Conservation (phyloP, 192 early-diverging fungal species). For the Linnemannia exigua region DNA sequence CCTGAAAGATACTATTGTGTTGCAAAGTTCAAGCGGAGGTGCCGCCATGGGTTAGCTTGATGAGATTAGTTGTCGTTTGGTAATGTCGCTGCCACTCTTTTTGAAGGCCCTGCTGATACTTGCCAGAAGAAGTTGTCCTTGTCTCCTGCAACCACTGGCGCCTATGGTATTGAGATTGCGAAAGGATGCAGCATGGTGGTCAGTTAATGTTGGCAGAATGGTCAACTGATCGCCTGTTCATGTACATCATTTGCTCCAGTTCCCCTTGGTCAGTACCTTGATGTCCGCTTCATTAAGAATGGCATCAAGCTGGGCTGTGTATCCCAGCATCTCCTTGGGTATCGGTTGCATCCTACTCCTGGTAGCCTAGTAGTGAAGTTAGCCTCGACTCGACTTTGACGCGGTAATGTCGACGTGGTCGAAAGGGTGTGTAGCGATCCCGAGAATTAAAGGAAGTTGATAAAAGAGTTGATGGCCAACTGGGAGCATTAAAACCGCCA, state of each 20-base stretch:
- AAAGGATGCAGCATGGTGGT: not conserved
- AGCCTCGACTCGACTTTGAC: not conserved
- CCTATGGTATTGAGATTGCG: not conserved
- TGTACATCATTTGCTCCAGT: too few relatives aligned
- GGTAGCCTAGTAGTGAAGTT: not conserved
- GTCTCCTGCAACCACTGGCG: not conserved
- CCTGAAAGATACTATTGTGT: slow-evolving; percentile 36
- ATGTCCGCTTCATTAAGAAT: slow-evolving; percentile 28
- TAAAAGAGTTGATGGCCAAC: not conserved
- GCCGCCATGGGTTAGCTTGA: not conserved
- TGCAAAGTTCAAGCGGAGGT: not conserved
- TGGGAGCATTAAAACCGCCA: too few relatives aligned
- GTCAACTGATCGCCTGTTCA: not conserved
- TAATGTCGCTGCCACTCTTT: not conserved
- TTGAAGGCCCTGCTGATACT: not conserved
- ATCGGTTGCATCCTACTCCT: not conserved
- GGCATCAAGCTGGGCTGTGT: slow-evolving; percentile 24
- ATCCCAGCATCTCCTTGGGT: slow-evolving; percentile 31
- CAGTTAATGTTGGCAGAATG: not conserved
- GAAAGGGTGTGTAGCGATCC: not conserved
- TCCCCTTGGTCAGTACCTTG: slow-evolving; percentile 19
- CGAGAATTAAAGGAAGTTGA: not conserved
- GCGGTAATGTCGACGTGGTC: not conserved
- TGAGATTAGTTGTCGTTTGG: not conserved
- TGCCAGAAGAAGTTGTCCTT: slow-evolving; percentile 44